These are phyloP conservation scores for Lactarius indigo DNA, from an alignment of 768 basidiomycete species.

Conservation along the genomic window DNA sequence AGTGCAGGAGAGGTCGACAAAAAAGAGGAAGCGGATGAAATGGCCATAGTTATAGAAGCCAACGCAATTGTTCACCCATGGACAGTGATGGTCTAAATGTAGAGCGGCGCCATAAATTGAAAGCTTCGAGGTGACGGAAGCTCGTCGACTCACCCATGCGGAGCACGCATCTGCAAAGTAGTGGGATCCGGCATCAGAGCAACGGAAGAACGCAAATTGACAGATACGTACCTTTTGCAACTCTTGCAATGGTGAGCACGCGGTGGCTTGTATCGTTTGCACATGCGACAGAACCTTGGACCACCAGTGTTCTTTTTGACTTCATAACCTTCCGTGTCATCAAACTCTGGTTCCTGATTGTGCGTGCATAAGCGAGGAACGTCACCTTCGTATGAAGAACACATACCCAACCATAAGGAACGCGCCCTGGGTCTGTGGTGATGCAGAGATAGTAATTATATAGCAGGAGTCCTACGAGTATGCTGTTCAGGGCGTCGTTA, in stretches of 20 bases:
- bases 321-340: slow-evolving; percentile 69
- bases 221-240: slow-evolving; percentile 65
- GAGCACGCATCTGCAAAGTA: slow-evolving; percentile 62
- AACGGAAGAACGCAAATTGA: not conserved
- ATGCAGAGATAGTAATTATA: slow-evolving; percentile 91
- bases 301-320: slow-evolving; percentile 84
- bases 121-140: not conserved
- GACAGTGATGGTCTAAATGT: slow-evolving; percentile 78
- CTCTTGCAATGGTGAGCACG: slow-evolving; percentile 90
- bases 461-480: slow-evolving; percentile 70
- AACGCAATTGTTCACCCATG: slow-evolving; percentile 93
- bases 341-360: slow-evolving; percentile 68
- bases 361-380: not conserved
- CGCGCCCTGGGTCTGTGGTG: slow-evolving; percentile 76
- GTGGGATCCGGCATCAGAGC: not conserved
- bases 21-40: slow-evolving; percentile 90
- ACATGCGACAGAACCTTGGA: slow-evolving; percentile 84
- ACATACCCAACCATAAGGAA: slow-evolving; percentile 76
- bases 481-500: slow-evolving; percentile 40
- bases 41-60: slow-evolving; percentile 89
- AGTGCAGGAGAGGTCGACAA: slow-evolving; percentile 82
- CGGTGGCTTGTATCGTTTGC: slow-evolving; percentile 81
- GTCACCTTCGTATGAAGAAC: not conserved
- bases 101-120: not conserved
- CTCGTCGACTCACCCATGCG: slow-evolving; percentile 67